Evolutionary conservation across 75 land plant species (phyloP).

Genomic region (Chamaecyparis obtusa): DNA sequence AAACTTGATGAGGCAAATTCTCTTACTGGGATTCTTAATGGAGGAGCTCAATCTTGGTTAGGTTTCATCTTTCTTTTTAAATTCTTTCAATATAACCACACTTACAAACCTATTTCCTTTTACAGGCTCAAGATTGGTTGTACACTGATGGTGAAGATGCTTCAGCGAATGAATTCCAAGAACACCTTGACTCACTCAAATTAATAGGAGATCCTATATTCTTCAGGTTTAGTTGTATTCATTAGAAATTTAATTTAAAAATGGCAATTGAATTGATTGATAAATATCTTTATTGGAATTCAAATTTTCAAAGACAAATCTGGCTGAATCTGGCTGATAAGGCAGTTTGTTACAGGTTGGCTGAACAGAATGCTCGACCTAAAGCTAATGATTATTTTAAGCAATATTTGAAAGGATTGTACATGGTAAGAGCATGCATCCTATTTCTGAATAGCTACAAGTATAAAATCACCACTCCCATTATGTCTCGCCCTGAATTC

Average conservation of each 20-base stretch:
- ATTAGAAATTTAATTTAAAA: neutral
- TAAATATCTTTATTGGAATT: neutral
- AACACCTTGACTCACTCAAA: constrained; percentile 62
- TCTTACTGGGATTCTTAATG: neutral
- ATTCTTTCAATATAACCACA: neutral
- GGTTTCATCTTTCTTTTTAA: neutral
- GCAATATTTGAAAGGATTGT: constrained; percentile 40
- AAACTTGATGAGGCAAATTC: constrained; percentile 75
- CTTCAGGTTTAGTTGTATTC: constrained; percentile 45
- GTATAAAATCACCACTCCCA: neutral
- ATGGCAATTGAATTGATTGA: neutral
- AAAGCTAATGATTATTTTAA: constrained; percentile 50
- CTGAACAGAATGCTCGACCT: constrained; percentile 67
- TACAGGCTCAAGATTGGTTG: constrained; percentile 91
- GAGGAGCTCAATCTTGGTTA: neutral
- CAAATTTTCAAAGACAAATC: neutral
- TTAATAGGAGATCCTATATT: constrained; percentile 79
- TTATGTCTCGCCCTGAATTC: neutral
- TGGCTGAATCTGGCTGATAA: neutral
- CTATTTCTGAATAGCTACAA: neutral
- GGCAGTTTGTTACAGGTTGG: constrained; percentile 35
- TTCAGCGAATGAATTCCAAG: constrained; percentile 63
- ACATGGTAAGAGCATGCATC: constrained; percentile 32
- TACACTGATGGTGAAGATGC: constrained; percentile 96
- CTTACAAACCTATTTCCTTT: neutral